phyloP scores from a whole-genome alignment of 1,284 basidiomycete species.

The Phlebopus sp. region DNA sequence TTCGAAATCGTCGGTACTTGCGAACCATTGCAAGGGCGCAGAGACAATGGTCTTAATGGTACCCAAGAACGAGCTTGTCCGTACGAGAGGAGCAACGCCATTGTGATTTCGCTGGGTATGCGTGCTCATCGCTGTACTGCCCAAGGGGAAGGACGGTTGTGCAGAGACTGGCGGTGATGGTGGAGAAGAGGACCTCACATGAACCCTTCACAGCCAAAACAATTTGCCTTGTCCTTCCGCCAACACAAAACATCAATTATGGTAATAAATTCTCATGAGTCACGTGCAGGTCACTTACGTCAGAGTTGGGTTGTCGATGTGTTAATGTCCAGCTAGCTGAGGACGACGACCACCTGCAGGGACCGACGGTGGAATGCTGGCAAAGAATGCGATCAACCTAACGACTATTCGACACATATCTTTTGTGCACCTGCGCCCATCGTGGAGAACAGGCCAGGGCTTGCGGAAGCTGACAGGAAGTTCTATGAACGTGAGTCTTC shows the following conservation, averaged over 20 bases:
- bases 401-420: neutral
- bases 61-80: conserved; percentile 52
- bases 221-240: conserved; percentile 15
- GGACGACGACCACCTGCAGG: neutral
- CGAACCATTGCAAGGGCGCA: conserved; percentile 60
- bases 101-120: conserved; percentile 29
- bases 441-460: neutral
- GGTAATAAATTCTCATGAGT: conserved; percentile 17
- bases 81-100: conserved; percentile 30
- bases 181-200: conserved; percentile 19
- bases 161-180: conserved; percentile 15
- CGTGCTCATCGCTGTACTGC: conserved; percentile 28
- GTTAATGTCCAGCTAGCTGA: too few species aligned
- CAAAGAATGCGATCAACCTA: conserved; percentile 10
- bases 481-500: conserved; percentile 18
- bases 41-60: conserved; percentile 63
- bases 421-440: neutral
- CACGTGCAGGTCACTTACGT: neutral
- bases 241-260: conserved; percentile 4
- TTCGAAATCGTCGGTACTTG: conserved; percentile 47
- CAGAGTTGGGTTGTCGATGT: neutral
- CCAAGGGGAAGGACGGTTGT: conserved; percentile 13
- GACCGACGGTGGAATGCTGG: conserved; percentile 15
- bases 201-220: conserved; percentile 14
- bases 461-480: conserved; percentile 12